Conservation (phyloP, 306 rosid genomes). For the Trifolium dubium region DNA sequence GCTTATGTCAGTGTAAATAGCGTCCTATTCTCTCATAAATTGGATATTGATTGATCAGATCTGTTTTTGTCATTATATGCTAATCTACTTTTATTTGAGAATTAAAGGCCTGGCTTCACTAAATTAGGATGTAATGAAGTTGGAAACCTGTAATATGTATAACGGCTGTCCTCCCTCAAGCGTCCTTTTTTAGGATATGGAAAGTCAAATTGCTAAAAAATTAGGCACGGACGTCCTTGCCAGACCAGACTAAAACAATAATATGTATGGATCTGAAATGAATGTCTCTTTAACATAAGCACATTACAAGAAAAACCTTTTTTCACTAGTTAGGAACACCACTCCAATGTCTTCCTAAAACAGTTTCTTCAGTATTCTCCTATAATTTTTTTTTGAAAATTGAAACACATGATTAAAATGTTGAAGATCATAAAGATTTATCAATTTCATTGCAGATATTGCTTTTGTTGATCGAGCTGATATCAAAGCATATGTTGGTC, state of each 20-base stretch:
- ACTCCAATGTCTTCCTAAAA: constrained; percentile 12
- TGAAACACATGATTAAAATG: constrained; percentile 34
- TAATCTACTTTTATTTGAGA: constrained; percentile 10
- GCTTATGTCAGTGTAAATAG: neutral
- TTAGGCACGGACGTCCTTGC: constrained; percentile 14
- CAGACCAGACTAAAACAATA: constrained; percentile 21
- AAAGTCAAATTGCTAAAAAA: constrained; percentile 18
- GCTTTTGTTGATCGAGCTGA: constrained; percentile 99
- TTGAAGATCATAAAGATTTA: constrained; percentile 34
- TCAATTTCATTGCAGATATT: constrained; percentile 65
- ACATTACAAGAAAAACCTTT: constrained; percentile 5
- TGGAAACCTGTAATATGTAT: constrained; percentile 24
- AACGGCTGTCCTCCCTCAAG: neutral
- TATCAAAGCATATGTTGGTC: constrained; percentile 97
- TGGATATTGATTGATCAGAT: constrained; percentile 10
- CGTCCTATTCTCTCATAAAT: constrained; percentile 9
- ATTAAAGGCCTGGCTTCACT: constrained; percentile 6
- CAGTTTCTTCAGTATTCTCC: constrained; percentile 33
- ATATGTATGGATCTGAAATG: neutral
- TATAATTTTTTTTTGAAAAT: constrained; percentile 32
- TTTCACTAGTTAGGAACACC: constrained; percentile 9
- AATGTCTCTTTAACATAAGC: constrained; percentile 9
- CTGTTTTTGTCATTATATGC: constrained; percentile 15
- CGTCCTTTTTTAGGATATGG: constrained; percentile 1
- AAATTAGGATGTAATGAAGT: neutral